These are phyloP conservation scores for Talaromyces borbonicus DNA, from an alignment of 495 filamentous ascomycete genomes.

Conservation along the genomic window DNA sequence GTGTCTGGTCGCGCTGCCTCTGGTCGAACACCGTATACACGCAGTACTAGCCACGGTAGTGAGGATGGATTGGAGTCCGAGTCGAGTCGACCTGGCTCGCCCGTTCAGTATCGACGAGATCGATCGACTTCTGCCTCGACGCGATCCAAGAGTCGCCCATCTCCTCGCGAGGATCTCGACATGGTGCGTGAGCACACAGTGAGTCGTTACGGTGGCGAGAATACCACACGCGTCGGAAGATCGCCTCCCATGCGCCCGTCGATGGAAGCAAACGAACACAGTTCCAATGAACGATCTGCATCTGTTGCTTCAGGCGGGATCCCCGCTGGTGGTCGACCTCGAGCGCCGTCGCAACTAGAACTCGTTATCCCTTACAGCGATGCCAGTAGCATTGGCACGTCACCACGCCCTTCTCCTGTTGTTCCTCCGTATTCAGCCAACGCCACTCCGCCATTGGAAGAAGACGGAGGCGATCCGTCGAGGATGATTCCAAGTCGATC, in stretches of 20 bases:
- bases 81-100: conserved; percentile 29
- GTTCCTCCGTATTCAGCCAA: conserved; percentile 44
- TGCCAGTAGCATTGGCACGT: conserved; percentile 33
- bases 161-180: conserved; percentile 37
- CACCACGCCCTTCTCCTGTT: conserved; percentile 44
- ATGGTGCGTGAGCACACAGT: conserved; percentile 27
- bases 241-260: conserved; percentile 29
- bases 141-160: conserved; percentile 46
- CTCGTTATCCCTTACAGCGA: conserved; percentile 23
- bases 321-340: not conserved
- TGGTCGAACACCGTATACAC: conserved; percentile 21
- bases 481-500: conserved; percentile 25
- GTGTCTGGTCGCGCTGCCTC: conserved; percentile 22
- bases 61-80: conserved; percentile 34
- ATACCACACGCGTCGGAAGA: not conserved
- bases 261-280: conserved; percentile 24
- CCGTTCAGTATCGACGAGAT: conserved; percentile 38
- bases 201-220: conserved; percentile 1
- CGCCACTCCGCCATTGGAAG: conserved; percentile 44
- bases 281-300: conserved; percentile 25
- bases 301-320: conserved; percentile 32
- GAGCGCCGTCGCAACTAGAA: conserved; percentile 33
- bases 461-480: not conserved
- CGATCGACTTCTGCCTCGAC: conserved; percentile 51
- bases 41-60: conserved; percentile 23